Base-by-base conservation (phyloP, 768 basidiomycete species). In the Amanita pallidorosea region DNA sequence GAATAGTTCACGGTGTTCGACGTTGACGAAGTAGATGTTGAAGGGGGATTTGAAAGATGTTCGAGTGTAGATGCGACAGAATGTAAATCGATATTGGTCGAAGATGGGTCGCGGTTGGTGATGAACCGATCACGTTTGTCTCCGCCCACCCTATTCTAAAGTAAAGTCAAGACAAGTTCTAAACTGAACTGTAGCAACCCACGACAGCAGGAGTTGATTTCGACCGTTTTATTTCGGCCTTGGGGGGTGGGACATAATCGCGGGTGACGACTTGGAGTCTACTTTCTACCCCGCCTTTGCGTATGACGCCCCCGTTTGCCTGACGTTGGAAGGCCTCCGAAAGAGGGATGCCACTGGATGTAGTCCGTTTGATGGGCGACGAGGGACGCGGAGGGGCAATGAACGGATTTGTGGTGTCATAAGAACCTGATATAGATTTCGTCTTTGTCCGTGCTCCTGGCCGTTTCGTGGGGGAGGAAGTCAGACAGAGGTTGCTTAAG, bases 211-310 rank as follows among this genome's bases (percentile, higher is more conserved):
- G 84, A 0, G 83, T 86, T 0, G 85, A 88, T 45, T 77, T 80
- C 1, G 86, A 86, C 5, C 86, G 77, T 59, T 85, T 88, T 36
- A 80, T 63, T 51, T 85, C 80, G 35, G 71, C 63, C 55, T 77
- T 78, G 31, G 74, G 69, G 7, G 76, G 76, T n/a, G 85, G 84
- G 12, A 83, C 73, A 56, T 89, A 88, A 63, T 90, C 88, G 43
- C 76, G 70, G 0, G 83, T 83, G 50, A 90, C 78, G 18, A 89
- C 85, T 42, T 90, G 81, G 13, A 89, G 68, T 51, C 84, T 73
- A 54, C 81, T 83, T 61, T 91, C 88, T 9, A 88, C 65, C 7
- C 86, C 86, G 37, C 88, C 88, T 54, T 79, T 85, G 34, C 85
- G 70, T 56, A 90, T 83, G 15, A 91, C 76, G 5, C 88, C 85